A percentile compares a stretch with the other conserved stretches of the same genome.
Conservation (phyloP, 768 basidiomycete species). For the Xerocomellus intermedius region DNA sequence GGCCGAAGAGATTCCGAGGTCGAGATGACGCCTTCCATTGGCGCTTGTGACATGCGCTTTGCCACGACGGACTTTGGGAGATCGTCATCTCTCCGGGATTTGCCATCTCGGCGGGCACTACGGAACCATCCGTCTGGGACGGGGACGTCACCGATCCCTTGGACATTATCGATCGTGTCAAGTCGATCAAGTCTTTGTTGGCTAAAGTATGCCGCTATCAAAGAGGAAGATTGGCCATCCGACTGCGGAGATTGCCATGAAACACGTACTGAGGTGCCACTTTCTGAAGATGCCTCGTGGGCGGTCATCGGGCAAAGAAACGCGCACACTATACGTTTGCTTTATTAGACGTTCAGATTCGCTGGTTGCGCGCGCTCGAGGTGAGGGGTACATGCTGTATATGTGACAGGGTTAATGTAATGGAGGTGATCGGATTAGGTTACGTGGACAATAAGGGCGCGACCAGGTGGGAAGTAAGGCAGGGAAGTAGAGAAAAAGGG, state of each 20-base stretch:
- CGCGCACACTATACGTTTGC: conserved; percentile 53
- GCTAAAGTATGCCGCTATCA: conserved; percentile 79
- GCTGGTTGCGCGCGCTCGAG: conserved; percentile 39
- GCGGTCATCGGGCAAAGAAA: conserved; percentile 45
- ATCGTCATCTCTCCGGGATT: conserved; percentile 38
- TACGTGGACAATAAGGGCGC: conserved; percentile 16
- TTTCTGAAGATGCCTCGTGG: conserved; percentile 43
- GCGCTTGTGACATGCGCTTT: conserved; percentile 35
- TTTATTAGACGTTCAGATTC: conserved; percentile 48
- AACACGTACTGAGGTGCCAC: conserved; percentile 52
- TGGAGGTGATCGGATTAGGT: conserved; percentile 32
- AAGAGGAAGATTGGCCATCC: conserved; percentile 7
- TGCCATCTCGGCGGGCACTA: conserved; percentile 70
- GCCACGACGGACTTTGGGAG: conserved; percentile 49
- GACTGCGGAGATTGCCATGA: conserved; percentile 32
- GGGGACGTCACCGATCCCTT: conserved; percentile 57
- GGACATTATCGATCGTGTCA: conserved; percentile 68
- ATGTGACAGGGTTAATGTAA: conserved; percentile 16
- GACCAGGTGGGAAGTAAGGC: conserved; percentile 20
- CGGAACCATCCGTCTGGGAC: conserved; percentile 80
- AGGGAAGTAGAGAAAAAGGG: conserved; percentile 5
- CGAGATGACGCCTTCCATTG: conserved; percentile 30
- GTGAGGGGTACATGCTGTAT: conserved; percentile 38
- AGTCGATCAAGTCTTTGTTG: conserved; percentile 71
- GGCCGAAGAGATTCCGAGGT: conserved; percentile 19